Evolutionary conservation across 768 basidiomycete genomes (phyloP).

Genomic region (Amanita phalloides): DNA sequence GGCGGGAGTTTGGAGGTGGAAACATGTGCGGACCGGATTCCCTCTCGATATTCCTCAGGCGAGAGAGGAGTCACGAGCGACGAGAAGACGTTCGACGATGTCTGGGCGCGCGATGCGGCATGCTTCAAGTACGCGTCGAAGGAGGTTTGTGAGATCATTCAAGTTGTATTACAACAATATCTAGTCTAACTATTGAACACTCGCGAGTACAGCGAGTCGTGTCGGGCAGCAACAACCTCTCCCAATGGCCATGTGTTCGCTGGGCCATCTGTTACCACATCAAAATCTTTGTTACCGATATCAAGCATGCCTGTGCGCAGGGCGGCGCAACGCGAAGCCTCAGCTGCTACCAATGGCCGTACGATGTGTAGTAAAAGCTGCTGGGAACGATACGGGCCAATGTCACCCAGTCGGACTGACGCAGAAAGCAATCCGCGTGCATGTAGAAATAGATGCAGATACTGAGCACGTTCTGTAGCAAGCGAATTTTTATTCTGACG

Average conservation of each 20-base stretch:
- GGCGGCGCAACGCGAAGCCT: constrained; percentile 32
- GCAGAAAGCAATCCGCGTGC: constrained; percentile 85
- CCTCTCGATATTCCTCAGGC: constrained; percentile 45
- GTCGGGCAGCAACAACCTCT: constrained; percentile 81
- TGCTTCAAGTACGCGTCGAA: constrained; percentile 85
- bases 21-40: constrained; percentile 21
- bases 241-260: constrained; percentile 94
- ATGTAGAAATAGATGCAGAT: constrained; percentile 89
- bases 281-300: constrained; percentile 18
- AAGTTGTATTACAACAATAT: too few species aligned
- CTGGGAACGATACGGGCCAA: constrained; percentile 91
- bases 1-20: constrained; percentile 13
- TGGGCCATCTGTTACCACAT: constrained; percentile 43
- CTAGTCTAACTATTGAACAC: constrained; percentile 78
- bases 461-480: constrained; percentile 62
- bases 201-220: constrained; percentile 91
- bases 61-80: constrained; percentile 60
- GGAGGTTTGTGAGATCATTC: constrained; percentile 47
- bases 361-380: constrained; percentile 72
- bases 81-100: constrained; percentile 76
- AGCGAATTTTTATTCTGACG: constrained; percentile 3
- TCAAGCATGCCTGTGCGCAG: constrained; percentile 37
- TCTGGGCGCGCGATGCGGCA: constrained; percentile 49
- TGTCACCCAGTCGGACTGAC: constrained; percentile 80
- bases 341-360: constrained; percentile 51